Evolutionary conservation across 495 filamentous ascomycete species (phyloP).

Genomic region (Penicillium desertorum): DNA sequence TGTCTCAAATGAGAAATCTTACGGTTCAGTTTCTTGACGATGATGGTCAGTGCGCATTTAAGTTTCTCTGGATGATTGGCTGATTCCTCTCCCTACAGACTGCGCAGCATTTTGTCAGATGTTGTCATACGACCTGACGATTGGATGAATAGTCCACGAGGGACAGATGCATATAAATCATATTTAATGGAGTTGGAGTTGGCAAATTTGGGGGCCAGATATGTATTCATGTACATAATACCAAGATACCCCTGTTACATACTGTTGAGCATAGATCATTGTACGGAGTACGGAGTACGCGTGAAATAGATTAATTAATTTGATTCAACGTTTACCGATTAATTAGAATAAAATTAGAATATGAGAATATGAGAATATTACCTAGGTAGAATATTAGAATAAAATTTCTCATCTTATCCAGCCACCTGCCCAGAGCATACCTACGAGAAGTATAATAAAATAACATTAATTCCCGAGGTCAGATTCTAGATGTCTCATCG

Average conservation of each 20-base stretch:
- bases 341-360: not conserved
- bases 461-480: not conserved
- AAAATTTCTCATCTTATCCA: too few species aligned
- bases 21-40: constrained; percentile 46
- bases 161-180: not conserved
- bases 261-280: too few species aligned
- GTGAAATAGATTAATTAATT: too few species aligned
- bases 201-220: constrained; percentile 4
- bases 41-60: constrained; percentile 34
- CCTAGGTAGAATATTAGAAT: too few species aligned
- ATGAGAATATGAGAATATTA: too few species aligned
- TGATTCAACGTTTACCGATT: too few species aligned
- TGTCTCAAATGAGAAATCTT: constrained; percentile 43
- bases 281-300: too few species aligned
- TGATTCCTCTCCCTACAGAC: constrained; percentile 19
- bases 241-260: constrained; percentile 2
- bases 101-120: constrained; percentile 27
- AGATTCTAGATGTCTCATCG: not conserved
- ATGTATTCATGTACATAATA: constrained; percentile 8
- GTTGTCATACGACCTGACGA: constrained; percentile 29
- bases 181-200: constrained; percentile 25
- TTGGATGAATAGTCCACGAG: constrained; percentile 24
- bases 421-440: not conserved
- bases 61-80: constrained; percentile 1
- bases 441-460: not conserved